Percentiles rank a stretch among this genome's conserved stretches.
Evolutionary conservation across 179 eudicot species (phyloP).

Genomic region (Dionaea muscipula): DNA sequence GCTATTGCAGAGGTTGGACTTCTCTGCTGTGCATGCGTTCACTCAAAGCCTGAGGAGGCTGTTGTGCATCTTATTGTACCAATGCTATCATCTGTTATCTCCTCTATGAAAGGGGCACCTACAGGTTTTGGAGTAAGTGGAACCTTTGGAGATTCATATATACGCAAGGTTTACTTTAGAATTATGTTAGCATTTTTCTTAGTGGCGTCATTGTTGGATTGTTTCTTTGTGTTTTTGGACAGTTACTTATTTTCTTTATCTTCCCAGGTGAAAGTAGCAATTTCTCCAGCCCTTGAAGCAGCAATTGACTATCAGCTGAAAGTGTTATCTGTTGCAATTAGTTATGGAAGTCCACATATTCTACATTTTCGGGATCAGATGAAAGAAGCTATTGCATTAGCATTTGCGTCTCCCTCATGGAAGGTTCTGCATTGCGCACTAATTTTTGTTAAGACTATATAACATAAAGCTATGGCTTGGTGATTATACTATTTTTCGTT

Average conservation of each 20-base stretch:
- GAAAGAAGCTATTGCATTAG: constrained; percentile 61
- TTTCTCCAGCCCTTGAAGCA: constrained; percentile 92
- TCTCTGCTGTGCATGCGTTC: constrained; percentile 95
- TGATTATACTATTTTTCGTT: constrained; percentile 10
- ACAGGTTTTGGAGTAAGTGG: constrained; percentile 65
- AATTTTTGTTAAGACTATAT: not conserved
- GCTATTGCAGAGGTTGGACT: constrained; percentile 96
- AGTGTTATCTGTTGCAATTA: constrained; percentile 79
- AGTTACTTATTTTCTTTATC: no score
- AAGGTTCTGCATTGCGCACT: constrained; percentile 39
- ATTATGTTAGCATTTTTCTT: not conserved
- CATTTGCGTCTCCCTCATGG: constrained; percentile 95
- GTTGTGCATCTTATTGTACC: constrained; percentile 71
- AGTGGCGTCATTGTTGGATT: no score
- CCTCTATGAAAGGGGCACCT: constrained; percentile 78
- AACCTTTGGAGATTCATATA: constrained; percentile 26
- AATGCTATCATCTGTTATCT: constrained; percentile 47
- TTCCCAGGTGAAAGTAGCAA: constrained; percentile 49
- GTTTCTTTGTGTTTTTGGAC: no score
- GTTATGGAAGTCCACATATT: constrained; percentile 79
- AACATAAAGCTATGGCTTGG: not conserved
- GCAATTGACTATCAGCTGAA: constrained; percentile 85
- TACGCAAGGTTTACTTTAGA: constrained; percentile 42
- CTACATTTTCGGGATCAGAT: constrained; percentile 57
- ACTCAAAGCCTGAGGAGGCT: constrained; percentile 75